Evolutionary conservation across 2,329 filamentous ascomycete genomes (phyloP).

Genomic region (Alternaria gansuensis): DNA sequence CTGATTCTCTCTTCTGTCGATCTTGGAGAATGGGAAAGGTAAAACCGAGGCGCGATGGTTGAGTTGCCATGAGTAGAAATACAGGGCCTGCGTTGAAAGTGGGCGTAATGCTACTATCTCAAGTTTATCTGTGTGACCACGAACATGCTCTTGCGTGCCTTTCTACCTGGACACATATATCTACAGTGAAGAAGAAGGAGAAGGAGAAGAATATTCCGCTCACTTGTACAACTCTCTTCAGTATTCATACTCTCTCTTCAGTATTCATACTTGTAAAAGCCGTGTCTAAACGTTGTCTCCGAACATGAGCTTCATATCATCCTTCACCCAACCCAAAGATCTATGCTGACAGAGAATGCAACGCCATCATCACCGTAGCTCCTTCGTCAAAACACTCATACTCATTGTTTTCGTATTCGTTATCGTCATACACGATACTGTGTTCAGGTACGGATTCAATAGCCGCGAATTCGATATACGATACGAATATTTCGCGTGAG

Average conservation of each 20-base stretch:
- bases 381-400: constrained; percentile 15
- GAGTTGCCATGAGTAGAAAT: neutral
- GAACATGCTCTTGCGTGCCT: neutral
- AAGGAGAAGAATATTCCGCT: too few relatives aligned
- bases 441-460: neutral
- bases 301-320: constrained; percentile 17
- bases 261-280: too few relatives aligned
- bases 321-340: constrained; percentile 14
- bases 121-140: neutral
- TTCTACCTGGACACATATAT: neutral
- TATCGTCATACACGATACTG: neutral
- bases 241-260: too few relatives aligned
- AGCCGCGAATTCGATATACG: neutral
- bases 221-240: too few relatives aligned
- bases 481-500: neutral
- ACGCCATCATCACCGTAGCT: constrained; percentile 22
- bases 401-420: neutral
- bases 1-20: neutral
- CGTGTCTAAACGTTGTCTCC: neutral
- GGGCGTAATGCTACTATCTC: neutral
- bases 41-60: neutral
- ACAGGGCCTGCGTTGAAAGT: constrained; percentile 3
- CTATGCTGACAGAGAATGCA: constrained; percentile 23
- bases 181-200: neutral
- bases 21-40: neutral